Evolutionary conservation across 306 rosid genomes (phyloP).

Genomic region (Lathyrus oleraceus): DNA sequence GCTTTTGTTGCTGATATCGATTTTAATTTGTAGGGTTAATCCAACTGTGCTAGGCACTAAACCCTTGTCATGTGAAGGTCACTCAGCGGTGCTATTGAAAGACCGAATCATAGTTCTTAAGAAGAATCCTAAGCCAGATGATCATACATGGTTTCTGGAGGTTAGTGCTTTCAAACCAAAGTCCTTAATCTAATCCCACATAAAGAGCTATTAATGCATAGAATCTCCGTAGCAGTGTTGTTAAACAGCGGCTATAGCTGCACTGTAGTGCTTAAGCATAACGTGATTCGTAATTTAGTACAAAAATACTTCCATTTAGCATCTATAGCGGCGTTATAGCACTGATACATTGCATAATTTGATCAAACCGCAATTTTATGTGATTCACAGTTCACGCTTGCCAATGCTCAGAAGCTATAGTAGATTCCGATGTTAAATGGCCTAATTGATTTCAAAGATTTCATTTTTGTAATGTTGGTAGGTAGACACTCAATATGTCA

Average conservation of each 20-base stretch:
- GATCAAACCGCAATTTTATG: neutral
- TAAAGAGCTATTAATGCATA: neutral
- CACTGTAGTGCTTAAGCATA: neutral
- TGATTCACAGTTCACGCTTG: neutral
- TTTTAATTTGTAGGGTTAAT: conserved; percentile 54
- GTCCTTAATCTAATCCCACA: conserved; percentile 8
- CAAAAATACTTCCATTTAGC: neutral
- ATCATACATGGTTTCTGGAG: conserved; percentile 83
- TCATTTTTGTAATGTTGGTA: conserved; percentile 35
- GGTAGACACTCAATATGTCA: conserved; percentile 85
- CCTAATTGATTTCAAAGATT: conserved; percentile 7
- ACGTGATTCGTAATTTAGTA: neutral
- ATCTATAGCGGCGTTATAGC: neutral
- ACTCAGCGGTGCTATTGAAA: conserved; percentile 61
- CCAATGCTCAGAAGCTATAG: neutral
- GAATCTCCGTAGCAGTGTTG: neutral
- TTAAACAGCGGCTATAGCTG: neutral
- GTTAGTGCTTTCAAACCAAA: conserved; percentile 45
- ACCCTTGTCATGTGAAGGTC: conserved; percentile 67
- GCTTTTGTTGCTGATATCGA: conserved; percentile 38
- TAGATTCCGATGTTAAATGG: neutral
- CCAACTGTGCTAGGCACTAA: conserved; percentile 66
- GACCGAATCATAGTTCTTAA: conserved; percentile 64
- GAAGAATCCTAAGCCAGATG: conserved; percentile 59
- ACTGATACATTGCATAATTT: neutral